Base-by-base conservation (phyloP, 306 rosid genomes). In the Alnus glutinosa region DNA sequence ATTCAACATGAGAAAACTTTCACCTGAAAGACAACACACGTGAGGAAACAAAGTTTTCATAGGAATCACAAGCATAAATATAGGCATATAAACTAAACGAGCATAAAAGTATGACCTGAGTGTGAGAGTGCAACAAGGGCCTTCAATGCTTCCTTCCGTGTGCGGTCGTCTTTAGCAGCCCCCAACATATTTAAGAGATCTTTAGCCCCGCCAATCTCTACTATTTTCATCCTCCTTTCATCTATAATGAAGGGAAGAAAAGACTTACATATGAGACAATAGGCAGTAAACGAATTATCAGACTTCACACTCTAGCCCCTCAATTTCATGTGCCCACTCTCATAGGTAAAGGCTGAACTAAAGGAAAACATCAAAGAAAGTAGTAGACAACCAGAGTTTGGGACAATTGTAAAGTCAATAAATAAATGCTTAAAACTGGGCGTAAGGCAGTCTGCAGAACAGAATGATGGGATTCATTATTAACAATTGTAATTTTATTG, bases 141-240 rank as follows among this genome's bases (percentile, higher is more conserved):
- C 14, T 85, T 89, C 89, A 92, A 78, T 44, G 98, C 98, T 83
- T 86, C 92, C 89, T 89, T 92, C 79, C 94, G 89, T 42, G 98
- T 94, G n/a, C 89, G 87, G 78, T 94, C 97, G n/a, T 94, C 97
- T 73, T 85, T 89, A 36, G 97, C 98, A 4, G 73, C 88, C 83
- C 81, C 90, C 67, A 94, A 75, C 98, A 94, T 91, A 63, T 89
- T 94, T 70, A 92, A 44, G 76, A 94, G 97, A 85, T 79, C 89
- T 77, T 84, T 59, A 68, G 73, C 92, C 39, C 94, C 98, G 68
- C 98, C 97, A 42, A 90, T 78, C 86, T 94, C 97, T 76, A 87
- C 88, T 80, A 92, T 85, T 90, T 87, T 92, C 90, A 83, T 86
- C 86, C 97, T 89, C 78, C 88, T 89, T 75, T 89, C 94, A 81